Evolutionary conservation across 495 filamentous ascomycete species (phyloP).

Genomic region (Apiosordaria backusii): DNA sequence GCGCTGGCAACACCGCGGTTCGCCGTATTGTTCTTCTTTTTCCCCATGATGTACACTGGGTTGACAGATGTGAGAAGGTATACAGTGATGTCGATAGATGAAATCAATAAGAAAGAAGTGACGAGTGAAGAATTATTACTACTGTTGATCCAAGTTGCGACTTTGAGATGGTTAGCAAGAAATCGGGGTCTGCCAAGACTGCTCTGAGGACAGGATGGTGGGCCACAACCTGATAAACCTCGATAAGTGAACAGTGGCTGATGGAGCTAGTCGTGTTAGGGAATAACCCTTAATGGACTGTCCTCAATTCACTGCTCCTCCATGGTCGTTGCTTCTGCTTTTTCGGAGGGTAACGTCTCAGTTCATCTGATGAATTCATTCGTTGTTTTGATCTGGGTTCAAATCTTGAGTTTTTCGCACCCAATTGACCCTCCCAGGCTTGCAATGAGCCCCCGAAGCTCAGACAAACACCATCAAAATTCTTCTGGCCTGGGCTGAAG

Average conservation of each 20-base stretch:
- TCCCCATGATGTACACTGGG: slow-evolving; percentile 21
- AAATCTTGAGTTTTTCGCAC: neutral
- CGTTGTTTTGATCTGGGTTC: neutral
- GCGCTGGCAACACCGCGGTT: slow-evolving; percentile 12
- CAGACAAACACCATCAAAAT: neutral
- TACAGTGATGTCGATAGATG: too few relatives aligned
- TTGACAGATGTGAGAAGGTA: neutral
- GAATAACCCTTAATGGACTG: slow-evolving; percentile 10
- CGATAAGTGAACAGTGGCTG: neutral
- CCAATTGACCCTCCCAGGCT: neutral
- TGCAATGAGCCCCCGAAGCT: neutral
- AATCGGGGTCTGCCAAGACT: neutral
- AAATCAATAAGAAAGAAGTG: too few relatives aligned
- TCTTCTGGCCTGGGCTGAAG: neutral
- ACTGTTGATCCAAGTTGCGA: neutral
- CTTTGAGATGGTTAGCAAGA: too few relatives aligned
- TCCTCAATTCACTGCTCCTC: too few relatives aligned
- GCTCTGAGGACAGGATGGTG: neutral
- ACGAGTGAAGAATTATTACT: neutral
- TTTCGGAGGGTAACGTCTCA: too few relatives aligned
- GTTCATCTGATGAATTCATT: neutral
- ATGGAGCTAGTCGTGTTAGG: neutral
- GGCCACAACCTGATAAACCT: neutral
- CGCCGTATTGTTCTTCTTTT: slow-evolving; percentile 28
- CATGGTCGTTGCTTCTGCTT: too few relatives aligned